A percentile compares a stretch with the other conserved stretches of the same genome.
Evolutionary conservation across 306 rosid species (phyloP).

Genomic region (Myrica gale): DNA sequence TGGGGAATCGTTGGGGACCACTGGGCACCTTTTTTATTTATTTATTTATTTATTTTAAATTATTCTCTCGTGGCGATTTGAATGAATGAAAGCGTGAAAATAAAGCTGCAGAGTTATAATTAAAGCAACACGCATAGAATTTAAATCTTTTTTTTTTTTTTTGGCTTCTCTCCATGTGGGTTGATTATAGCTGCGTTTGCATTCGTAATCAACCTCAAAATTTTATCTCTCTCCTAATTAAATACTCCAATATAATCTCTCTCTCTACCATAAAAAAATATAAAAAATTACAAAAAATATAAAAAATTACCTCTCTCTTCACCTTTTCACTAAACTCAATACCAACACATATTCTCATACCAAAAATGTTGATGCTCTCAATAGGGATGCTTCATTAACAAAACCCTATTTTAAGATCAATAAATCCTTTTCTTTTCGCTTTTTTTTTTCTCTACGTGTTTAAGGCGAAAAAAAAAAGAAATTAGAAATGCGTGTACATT

Average conservation of each 20-base stretch:
- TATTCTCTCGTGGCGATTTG: background rate
- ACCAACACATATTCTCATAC: no score
- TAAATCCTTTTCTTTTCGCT: background rate
- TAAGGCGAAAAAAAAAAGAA: background rate
- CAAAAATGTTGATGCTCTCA: background rate
- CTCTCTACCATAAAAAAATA: no score
- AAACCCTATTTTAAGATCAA: background rate
- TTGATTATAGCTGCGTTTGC: no score
- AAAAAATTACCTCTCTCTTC: no score
- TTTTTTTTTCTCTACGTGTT: background rate
- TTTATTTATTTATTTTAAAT: no score
- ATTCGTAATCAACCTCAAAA: no score
- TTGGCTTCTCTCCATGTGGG: slow-evolving; percentile 27
- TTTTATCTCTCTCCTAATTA: no score
- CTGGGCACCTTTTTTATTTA: background rate
- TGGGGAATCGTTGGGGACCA: slow-evolving; percentile 39
- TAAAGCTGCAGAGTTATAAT: slow-evolving; percentile 52
- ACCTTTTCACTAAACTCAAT: no score
- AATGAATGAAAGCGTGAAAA: slow-evolving; percentile 31
- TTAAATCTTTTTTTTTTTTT: slow-evolving; percentile 28
- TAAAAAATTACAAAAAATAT: no score
- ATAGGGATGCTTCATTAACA: background rate
- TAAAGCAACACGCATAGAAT: slow-evolving; percentile 21
- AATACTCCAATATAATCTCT: no score
- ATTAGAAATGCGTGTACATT: background rate